A percentile compares a stretch with the other conserved stretches of the same genome.
These are phyloP conservation scores for Tripidium arundinaceum DNA, from an alignment of 202 grass and related monocot genomes.

Conservation along the genomic window DNA sequence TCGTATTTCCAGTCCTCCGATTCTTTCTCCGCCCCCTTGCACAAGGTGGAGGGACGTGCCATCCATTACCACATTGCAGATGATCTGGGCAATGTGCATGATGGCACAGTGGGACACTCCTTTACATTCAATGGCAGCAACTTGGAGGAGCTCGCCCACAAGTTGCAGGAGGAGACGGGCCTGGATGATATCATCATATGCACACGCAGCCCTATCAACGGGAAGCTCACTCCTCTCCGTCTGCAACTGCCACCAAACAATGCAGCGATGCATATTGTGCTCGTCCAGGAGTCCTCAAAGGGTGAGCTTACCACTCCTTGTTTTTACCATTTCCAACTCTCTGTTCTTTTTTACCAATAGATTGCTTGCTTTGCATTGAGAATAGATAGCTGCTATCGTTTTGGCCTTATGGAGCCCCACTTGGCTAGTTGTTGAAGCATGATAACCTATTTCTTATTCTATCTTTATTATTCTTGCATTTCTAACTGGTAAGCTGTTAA, in stretches of 20 bases:
- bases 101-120: conserved; percentile 21
- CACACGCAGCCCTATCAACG: conserved; percentile 49
- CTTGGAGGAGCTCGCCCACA: conserved; percentile 54
- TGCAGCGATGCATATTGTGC: conserved; percentile 59
- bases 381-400: neutral
- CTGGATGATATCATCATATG: conserved; percentile 59
- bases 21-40: conserved; percentile 47
- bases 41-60: conserved; percentile 62
- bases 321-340: neutral
- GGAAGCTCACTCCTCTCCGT: conserved; percentile 58
- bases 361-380: neutral
- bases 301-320: conserved; percentile 34
- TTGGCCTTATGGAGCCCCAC: neutral
- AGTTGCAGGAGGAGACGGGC: conserved; percentile 52
- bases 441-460: neutral
- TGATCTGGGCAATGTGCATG: conserved; percentile 62
- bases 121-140: conserved; percentile 67
- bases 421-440: neutral
- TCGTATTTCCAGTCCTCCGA: conserved; percentile 39
- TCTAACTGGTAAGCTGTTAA: neutral
- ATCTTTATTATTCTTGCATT: no score
- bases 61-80: conserved; percentile 72
- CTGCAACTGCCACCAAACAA: conserved; percentile 78
- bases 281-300: conserved; percentile 66
- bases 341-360: neutral